Base-by-base conservation (phyloP, 1,284 basidiomycete genomes). In the Ustilago loliicola region DNA sequence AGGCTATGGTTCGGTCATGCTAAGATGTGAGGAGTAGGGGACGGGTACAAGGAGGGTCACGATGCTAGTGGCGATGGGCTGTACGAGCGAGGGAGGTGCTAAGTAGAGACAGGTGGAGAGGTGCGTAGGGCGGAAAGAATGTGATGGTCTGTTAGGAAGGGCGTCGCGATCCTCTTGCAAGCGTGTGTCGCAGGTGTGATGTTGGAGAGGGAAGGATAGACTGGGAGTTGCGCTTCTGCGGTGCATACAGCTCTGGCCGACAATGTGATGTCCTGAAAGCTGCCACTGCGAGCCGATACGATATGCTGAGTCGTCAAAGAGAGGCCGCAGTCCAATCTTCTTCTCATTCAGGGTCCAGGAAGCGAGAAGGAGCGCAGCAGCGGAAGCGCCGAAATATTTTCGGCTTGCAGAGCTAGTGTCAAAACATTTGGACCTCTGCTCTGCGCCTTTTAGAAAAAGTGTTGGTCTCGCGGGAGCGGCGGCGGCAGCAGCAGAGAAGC, bases 401-500 rank as follows among this genome's bases (percentile, higher is more conserved):
- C 13, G 36, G 36, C 36, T 38, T 38, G 45, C 45, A 47, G 45
- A 47, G 45, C 45, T n/a, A 47, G 45, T 38, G 9, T 11, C 9
- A 38, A 10, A 38, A 34, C 7, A 23, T 3, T 8, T 29, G 40
- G 40, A 38, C 36, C 36, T 9, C 42, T n/a, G n/a, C n/a, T 63
- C 40, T 56, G 53, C 52, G 53, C 61, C 6, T 21, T 4, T 21
- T 8, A 52, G 27, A 30, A n/a, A 17, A 19, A 52, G 62, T 57
- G 62, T 65, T 65, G 62, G 62, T 64, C 62, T 64, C 61, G 45
- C 53, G 19, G 32, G n/a, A n/a, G n/a, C n/a, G n/a, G n/a, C n/a
- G n/a, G n/a, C n/a, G n/a, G n/a, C n/a, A n/a, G n/a, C n/a, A 6
- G 19, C 21, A 54, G 32, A 34, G 30, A 42, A 42, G n/a, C 17